A percentile compares a stretch with the other conserved stretches of the same genome.
phyloP scores from a whole-genome alignment of 169 alveolate species.

The Eimeria brunetti region DNA sequence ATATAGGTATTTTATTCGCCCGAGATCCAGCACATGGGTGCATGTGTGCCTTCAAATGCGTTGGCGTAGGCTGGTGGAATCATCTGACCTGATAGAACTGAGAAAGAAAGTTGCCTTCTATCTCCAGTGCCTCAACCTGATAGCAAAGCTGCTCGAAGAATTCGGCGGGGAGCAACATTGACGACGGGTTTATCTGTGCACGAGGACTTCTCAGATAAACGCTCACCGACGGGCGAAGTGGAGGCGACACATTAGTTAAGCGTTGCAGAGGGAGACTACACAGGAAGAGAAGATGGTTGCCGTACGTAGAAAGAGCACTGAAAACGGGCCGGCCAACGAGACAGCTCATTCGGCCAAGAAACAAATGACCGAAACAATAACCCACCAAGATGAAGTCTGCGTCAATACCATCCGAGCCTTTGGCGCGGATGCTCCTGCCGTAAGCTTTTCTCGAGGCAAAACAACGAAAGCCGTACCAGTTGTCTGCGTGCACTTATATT shows the following conservation, averaged over 20 bases:
- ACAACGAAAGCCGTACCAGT: background rate
- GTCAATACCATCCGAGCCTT: slow-evolving; percentile 81
- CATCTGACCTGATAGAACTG: slow-evolving; percentile 39
- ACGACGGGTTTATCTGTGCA: background rate
- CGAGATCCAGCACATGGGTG: background rate
- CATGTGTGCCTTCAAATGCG: background rate
- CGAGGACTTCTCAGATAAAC: background rate
- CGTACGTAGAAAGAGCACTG: slow-evolving; percentile 49
- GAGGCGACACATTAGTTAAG: background rate
- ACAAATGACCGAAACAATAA: slow-evolving; percentile 11
- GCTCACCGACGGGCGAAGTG: background rate
- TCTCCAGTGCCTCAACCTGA: slow-evolving; percentile 12
- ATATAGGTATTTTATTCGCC: too few species aligned
- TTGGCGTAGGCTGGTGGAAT: slow-evolving; percentile 26
- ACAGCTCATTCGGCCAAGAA: slow-evolving; percentile 38
- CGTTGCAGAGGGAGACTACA: background rate
- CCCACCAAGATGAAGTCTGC: slow-evolving; percentile 74
- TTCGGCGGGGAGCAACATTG: slow-evolving; percentile 23
- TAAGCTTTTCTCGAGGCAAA: background rate
- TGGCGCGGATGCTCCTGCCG: slow-evolving; percentile 81
- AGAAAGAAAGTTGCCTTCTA: slow-evolving; percentile 35
- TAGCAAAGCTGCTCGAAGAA: slow-evolving; percentile 24
- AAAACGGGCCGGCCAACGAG: slow-evolving; percentile 48
- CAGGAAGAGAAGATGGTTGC: slow-evolving; percentile 36
- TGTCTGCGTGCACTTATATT: background rate